Percentiles rank a stretch among this genome's conserved stretches.
Conservation (phyloP, 345 rosid genomes). For the Firmiana major region DNA sequence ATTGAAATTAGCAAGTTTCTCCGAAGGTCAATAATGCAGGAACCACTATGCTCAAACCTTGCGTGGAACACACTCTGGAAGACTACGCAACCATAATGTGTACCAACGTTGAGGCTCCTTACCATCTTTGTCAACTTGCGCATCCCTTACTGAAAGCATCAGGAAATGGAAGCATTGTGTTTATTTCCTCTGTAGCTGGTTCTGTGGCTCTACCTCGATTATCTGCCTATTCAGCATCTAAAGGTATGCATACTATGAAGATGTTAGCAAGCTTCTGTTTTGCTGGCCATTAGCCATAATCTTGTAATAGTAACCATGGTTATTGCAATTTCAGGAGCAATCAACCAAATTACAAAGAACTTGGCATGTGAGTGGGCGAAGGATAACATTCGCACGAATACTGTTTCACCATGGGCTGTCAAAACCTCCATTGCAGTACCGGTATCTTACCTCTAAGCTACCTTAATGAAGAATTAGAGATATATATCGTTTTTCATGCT, state of each 20-base stretch:
- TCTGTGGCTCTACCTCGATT: conserved; percentile 8
- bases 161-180: conserved; percentile 47
- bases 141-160: conserved; percentile 51
- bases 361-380: conserved; percentile 79
- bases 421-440: conserved; percentile 22
- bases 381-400: conserved; percentile 54
- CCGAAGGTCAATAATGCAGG: conserved; percentile 41
- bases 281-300: not conserved
- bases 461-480: not conserved
- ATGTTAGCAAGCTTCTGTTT: not conserved
- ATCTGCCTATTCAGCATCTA: conserved; percentile 34
- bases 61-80: conserved; percentile 23
- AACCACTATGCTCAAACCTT: not conserved
- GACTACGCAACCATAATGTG: conserved; percentile 39
- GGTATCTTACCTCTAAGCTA: conserved; percentile 14
- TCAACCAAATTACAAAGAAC: conserved; percentile 46
- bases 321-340: conserved; percentile 36
- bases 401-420: conserved; percentile 46
- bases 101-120: conserved; percentile 53
- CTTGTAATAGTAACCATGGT: not conserved
- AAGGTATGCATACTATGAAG: conserved; percentile 24
- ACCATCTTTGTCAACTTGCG: conserved; percentile 53
- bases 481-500: not conserved
- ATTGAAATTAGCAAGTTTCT: not conserved
- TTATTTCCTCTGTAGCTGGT: conserved; percentile 46